These are phyloP conservation scores for Pascua guehoae DNA, from an alignment of 1,284 basidiomycete genomes.

Conservation along the genomic window DNA sequence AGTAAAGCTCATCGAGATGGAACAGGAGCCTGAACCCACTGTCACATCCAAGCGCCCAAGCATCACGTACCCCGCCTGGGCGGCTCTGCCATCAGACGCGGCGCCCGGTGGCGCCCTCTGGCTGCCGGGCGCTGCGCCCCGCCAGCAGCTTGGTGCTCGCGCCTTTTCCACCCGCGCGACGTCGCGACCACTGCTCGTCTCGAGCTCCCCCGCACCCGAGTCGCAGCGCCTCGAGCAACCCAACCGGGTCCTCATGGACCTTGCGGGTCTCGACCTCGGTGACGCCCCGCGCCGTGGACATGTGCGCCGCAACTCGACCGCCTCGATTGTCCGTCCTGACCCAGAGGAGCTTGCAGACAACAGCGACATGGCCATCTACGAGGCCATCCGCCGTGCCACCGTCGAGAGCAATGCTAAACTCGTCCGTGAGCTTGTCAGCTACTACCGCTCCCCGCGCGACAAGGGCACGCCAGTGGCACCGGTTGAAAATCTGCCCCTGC, in stretches of 20 bases:
- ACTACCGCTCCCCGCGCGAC: constrained; percentile 27
- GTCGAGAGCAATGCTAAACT: background rate
- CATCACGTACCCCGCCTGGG: constrained; percentile 19
- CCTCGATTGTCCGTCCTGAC: constrained; percentile 19
- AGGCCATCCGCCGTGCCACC: background rate
- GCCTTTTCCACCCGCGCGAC: constrained; percentile 26
- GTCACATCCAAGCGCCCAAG: constrained; percentile 1
- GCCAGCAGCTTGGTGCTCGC: constrained; percentile 18
- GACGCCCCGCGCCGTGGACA: constrained; percentile 18
- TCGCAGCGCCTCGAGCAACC: constrained; percentile 24
- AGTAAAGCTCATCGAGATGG: constrained; percentile 25
- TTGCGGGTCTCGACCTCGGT: constrained; percentile 37
- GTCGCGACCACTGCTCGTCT: constrained; percentile 6
- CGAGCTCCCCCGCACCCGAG: constrained; percentile 8
- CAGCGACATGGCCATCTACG: constrained; percentile 1
- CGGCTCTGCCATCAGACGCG: constrained; percentile 13
- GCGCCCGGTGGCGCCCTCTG: constrained; percentile 14
- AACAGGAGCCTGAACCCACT: constrained; percentile 2
- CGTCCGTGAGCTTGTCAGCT: constrained; percentile 13
- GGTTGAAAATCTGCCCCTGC: constrained; percentile 25
- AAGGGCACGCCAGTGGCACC: background rate
- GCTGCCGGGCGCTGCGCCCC: constrained; percentile 13
- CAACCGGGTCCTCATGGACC: constrained; percentile 41
- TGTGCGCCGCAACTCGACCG: constrained; percentile 31
- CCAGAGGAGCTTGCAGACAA: constrained; percentile 1